Percentiles rank a stretch among this genome's conserved stretches.
Evolutionary conservation across 371 early-diverging fungal genomes (phyloP).

Genomic region (Rhizopus sp.): DNA sequence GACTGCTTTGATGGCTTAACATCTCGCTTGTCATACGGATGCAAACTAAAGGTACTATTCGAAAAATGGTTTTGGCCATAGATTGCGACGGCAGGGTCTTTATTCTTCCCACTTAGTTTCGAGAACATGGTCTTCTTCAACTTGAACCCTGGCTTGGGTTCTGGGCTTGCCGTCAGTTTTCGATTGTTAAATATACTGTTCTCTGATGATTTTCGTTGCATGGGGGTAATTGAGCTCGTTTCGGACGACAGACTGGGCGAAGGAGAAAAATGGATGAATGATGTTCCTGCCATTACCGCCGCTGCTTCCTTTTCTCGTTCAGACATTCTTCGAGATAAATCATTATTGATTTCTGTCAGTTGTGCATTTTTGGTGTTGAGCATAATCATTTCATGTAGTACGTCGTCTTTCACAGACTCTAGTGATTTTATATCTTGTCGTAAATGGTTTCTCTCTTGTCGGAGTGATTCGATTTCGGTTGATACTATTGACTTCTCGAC

Average conservation of each 20-base stretch:
- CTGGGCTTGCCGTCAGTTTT: constrained; percentile 19
- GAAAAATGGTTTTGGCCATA: neutral
- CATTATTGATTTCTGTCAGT: constrained; percentile 56
- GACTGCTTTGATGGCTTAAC: constrained; percentile 19
- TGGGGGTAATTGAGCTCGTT: constrained; percentile 7
- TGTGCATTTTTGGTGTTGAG: constrained; percentile 58
- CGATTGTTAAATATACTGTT: constrained; percentile 15
- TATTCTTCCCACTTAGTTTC: constrained; percentile 36
- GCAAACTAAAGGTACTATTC: constrained; percentile 10
- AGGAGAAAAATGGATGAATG: constrained; percentile 27
- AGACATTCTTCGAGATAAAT: constrained; percentile 48
- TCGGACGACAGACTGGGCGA: constrained; percentile 29
- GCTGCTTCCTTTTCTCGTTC: constrained; percentile 42
- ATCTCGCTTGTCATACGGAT: neutral
- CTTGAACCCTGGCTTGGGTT: constrained; percentile 41
- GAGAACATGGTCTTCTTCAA: constrained; percentile 54
- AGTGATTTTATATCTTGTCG: constrained; percentile 30
- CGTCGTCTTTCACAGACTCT: constrained; percentile 24
- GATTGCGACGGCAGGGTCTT: constrained; percentile 5
- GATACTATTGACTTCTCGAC: neutral
- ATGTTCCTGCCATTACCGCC: constrained; percentile 31
- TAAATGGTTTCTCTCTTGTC: constrained; percentile 29
- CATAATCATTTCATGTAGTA: constrained; percentile 55
- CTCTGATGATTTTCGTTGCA: constrained; percentile 27
- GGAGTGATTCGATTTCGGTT: constrained; percentile 35